phyloP scores from a whole-genome alignment of 2,329 filamentous ascomycete species.

The Nothophoma quercina region DNA sequence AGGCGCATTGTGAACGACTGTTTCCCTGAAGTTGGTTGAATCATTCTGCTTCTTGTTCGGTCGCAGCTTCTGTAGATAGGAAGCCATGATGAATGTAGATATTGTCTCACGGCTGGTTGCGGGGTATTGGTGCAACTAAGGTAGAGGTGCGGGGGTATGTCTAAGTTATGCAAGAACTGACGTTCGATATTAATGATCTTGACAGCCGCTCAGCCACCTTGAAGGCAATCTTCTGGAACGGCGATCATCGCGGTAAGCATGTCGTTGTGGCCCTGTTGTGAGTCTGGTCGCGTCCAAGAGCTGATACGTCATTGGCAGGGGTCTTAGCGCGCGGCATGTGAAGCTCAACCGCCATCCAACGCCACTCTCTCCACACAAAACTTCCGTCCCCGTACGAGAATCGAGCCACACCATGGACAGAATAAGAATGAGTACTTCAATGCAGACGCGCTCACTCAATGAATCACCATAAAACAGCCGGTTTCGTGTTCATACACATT shows the following conservation, averaged over 20 bases:
- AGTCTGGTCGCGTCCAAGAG: conserved; percentile 23
- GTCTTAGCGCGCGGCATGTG: conserved; percentile 21
- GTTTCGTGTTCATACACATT: too few relatives aligned
- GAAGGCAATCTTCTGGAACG: conserved; percentile 25
- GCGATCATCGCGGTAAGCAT: conserved; percentile 26
- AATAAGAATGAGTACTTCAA: too few relatives aligned
- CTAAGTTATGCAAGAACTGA: not conserved
- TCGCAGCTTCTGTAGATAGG: conserved; percentile 45
- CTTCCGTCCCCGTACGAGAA: too few relatives aligned
- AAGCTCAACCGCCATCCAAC: conserved; percentile 1
- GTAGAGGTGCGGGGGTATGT: not conserved
- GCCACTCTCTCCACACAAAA: not conserved
- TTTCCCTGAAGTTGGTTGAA: conserved; percentile 20
- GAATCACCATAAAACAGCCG: too few relatives aligned
- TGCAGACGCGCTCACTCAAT: too few relatives aligned
- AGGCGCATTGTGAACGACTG: conserved; percentile 18
- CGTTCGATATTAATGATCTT: conserved; percentile 3
- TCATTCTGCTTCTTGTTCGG: conserved; percentile 42
- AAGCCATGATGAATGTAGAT: conserved; percentile 32
- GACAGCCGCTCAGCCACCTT: conserved; percentile 11
- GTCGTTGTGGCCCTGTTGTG: conserved; percentile 31
- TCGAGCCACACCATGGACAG: too few relatives aligned
- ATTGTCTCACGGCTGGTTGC: conserved; percentile 1
- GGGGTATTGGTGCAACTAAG: conserved; percentile 4
- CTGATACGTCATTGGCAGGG: conserved; percentile 42